A percentile compares a stretch with the other conserved stretches of the same genome.
Evolutionary conservation across 306 rosid species (phyloP).

Genomic region (Glycine tomentella): DNA sequence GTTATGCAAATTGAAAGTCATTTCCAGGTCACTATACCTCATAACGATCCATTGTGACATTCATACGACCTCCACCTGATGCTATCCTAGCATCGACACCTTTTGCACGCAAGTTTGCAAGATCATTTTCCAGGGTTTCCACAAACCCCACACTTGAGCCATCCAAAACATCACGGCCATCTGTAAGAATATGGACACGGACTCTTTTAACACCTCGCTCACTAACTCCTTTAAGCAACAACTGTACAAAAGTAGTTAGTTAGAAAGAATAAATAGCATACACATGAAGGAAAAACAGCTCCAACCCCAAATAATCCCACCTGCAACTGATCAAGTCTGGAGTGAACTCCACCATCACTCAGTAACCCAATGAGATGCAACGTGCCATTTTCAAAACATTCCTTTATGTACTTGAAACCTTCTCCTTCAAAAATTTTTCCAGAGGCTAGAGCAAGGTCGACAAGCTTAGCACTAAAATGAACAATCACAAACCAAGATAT

Average conservation of each 20-base stretch:
- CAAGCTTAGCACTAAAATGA: constrained; percentile 83
- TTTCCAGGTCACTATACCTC: constrained; percentile 60
- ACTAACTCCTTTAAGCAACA: constrained; percentile 85
- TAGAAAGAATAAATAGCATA: constrained; percentile 5
- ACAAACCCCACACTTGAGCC: constrained; percentile 92
- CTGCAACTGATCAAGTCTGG: constrained; percentile 83
- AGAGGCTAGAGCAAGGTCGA: constrained; percentile 85
- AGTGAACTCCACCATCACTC: constrained; percentile 97
- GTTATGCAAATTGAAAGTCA: constrained; percentile 7
- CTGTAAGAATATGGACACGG: constrained; percentile 91
- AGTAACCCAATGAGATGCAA: constrained; percentile 92
- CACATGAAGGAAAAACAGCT: background rate
- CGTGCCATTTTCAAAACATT: constrained; percentile 68
- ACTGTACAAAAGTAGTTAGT: constrained; percentile 54
- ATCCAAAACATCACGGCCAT: constrained; percentile 98
- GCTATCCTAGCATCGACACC: constrained; percentile 92
- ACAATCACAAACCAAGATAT: constrained; percentile 42
- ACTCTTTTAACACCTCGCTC: constrained; percentile 84
- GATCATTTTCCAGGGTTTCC: constrained; percentile 84
- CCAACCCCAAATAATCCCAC: constrained; percentile 34
- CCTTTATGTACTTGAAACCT: constrained; percentile 85
- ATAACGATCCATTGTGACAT: constrained; percentile 98
- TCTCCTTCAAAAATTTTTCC: constrained; percentile 85
- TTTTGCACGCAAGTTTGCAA: constrained; percentile 70
- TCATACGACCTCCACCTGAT: constrained; percentile 99